Base-by-base conservation (phyloP, 306 rosid genomes). In the Arachis stenosperma region DNA sequence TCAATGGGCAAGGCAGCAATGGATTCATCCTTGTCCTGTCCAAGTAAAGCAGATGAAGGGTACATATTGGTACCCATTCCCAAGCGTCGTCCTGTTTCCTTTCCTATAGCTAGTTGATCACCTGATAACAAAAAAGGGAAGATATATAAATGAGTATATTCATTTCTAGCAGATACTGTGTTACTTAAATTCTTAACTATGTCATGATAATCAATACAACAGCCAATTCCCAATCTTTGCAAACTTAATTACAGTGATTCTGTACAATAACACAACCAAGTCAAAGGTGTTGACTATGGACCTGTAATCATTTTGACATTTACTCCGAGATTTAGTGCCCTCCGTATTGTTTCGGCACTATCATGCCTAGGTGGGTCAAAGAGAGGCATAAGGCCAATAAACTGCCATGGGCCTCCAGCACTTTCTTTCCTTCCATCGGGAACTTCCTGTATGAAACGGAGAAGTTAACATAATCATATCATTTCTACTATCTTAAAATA, bases 41-140 rank as follows among this genome's bases (percentile, higher is more conserved):
- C 98, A 73, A 94, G 82, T 78, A 94, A 86, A 66, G 98, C 98
- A 76, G 98, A 94, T 65, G 98, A 86, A 58, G 98, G 98, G 82
- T 94, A 94, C 97, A 94, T 94, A 71, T 94, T 94, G 77, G 97
- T 94, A 65, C 98, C 98, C 98, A 94, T 94, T 82, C 98, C 98
- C 88, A 94, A 83, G 37, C 98, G 90, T 62, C 98, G 98, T 36
- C 98, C 98, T 5, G 98, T 94, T 85, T 94, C 98, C 91, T 94
- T 94, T 71, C 97, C 98, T 33, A 94, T 94, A 22, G 98, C 98
- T 65, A 94, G 86, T 77, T 94, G 98, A 83, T 94, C 98, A 69
- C 98, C 98, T 94, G 83, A 75, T 56, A 66, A 15, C 37, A 33
- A 63, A 81, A 63, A 79, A 69, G 33, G 6, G 8, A 69, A 43